These are phyloP conservation scores for Blastobotrys americana DNA, from an alignment of 805 yeast species.

Conservation along the genomic window DNA sequence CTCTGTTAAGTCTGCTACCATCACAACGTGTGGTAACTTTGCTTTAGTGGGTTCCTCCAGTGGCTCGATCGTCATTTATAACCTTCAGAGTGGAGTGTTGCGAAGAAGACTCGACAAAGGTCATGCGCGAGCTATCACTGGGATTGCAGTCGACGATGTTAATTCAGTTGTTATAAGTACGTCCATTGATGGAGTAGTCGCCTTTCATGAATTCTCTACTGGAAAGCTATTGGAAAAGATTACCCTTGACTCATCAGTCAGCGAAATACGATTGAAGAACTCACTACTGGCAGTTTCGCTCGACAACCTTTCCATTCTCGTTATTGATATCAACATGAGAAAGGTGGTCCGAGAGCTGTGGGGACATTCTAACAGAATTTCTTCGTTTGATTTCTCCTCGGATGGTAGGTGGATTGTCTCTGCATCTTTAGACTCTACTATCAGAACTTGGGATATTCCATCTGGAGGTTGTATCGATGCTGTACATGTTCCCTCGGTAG, in stretches of 20 bases:
- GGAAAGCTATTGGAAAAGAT: constrained; percentile 62
- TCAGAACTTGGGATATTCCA: constrained; percentile 96
- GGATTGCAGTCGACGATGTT: constrained; percentile 83
- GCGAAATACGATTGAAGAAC: constrained; percentile 68
- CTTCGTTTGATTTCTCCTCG: constrained; percentile 83
- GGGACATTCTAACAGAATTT: constrained; percentile 87
- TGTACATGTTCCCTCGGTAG: constrained; percentile 67
- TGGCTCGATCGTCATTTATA: constrained; percentile 82
- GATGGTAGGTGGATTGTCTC: constrained; percentile 94
- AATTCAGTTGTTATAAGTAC: constrained; percentile 79
- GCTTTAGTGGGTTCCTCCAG: constrained; percentile 81
- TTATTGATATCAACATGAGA: constrained; percentile 75
- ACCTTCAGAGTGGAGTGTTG: constrained; percentile 82
- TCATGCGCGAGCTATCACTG: constrained; percentile 62
- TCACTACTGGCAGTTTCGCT: constrained; percentile 79
- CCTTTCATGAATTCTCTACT: constrained; percentile 76
- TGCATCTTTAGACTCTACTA: constrained; percentile 73
- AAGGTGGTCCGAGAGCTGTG: constrained; percentile 76
- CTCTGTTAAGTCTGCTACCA: constrained; percentile 61
- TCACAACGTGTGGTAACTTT: constrained; percentile 93
- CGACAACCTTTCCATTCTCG: constrained; percentile 78
- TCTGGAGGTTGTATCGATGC: constrained; percentile 97
- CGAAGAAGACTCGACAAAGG: constrained; percentile 65
- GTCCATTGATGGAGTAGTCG: constrained; percentile 84
- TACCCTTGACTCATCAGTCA: constrained; percentile 67